Base-by-base conservation (phyloP, 2,329 filamentous ascomycete genomes). In the Trichoderma hamatum region DNA sequence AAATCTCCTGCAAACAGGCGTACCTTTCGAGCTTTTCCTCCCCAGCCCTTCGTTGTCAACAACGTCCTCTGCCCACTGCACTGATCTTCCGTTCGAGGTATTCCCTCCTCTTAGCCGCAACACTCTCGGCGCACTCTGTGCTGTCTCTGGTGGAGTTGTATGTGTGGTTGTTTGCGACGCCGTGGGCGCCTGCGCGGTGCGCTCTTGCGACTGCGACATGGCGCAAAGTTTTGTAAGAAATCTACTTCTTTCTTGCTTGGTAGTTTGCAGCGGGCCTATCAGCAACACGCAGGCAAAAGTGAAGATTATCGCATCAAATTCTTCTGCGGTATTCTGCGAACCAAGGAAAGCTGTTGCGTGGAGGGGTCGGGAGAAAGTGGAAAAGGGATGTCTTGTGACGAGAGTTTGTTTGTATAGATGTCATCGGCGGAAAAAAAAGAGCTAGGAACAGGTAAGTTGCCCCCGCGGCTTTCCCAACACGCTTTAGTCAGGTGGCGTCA, bases 21-120 rank as follows among this genome's bases (percentile, higher is more conserved):
- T 79, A 95, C 93, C 92, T 88, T 99, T 99, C 21, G 93, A 97
- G 72, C 89, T 95, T 83, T 98, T 99, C 80, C 92, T 92, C 9
- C 94, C 94, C 79, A 98, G 86, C 4, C 93, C 93, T 80, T 99
- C 96, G 76, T 99, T 99, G 81, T 99, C 94, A 3, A 99, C 85
- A 7, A 97, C 94, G 76, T 93, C 91, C 76, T 96, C 92, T 7
- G 93, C 93, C 96, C 96, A 99, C 79, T 92, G 90, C 68, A 99
- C 96, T 60, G 88, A 89, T 64, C 90, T 85, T 21, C 83, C 79
- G 30, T 81, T 80, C 0, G 82, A 74, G 16, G 77, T 74, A 68
- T 83, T 82, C 1, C 81, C 82, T 55, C 86, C 87, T 52, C 85
- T 82, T 55, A 89, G 80, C 14, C 84, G 84, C 46, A 89, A 78